Percentiles rank a stretch among this genome's conserved stretches.
These are phyloP conservation scores for Xylaria venustula DNA, from an alignment of 495 filamentous ascomycete species.

Conservation along the genomic window DNA sequence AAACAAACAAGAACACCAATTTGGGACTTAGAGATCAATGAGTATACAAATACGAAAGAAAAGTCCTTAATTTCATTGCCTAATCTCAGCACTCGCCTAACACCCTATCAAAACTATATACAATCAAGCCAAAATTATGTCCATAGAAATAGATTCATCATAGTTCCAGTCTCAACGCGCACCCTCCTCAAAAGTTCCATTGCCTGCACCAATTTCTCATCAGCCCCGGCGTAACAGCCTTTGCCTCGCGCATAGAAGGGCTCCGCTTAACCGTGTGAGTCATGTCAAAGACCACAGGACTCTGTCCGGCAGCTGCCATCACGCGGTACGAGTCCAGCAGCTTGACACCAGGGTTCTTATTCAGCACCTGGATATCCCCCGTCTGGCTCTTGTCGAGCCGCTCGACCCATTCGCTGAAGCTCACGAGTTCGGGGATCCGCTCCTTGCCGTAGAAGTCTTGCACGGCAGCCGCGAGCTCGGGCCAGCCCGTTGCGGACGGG, in stretches of 20 bases:
- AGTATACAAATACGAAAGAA: too few relatives aligned
- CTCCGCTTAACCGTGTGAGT: constrained; percentile 33
- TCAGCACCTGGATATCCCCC: constrained; percentile 27
- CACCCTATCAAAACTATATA: too few relatives aligned
- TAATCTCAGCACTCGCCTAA: too few relatives aligned
- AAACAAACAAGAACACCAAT: too few relatives aligned
- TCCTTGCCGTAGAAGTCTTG: constrained; percentile 35
- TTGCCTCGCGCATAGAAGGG: constrained; percentile 35
- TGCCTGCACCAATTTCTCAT: constrained; percentile 53
- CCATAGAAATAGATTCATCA: too few relatives aligned
- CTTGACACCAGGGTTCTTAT: constrained; percentile 44
- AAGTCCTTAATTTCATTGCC: too few relatives aligned
- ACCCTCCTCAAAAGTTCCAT: constrained; percentile 35
- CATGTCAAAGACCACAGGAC: constrained; percentile 29
- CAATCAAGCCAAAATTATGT: too few relatives aligned
- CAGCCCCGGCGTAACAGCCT: constrained; percentile 38
- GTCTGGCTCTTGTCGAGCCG: constrained; percentile 35
- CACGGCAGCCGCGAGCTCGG: constrained; percentile 29
- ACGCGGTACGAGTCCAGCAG: constrained; percentile 42
- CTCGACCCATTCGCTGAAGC: constrained; percentile 41
- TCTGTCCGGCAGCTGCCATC: constrained; percentile 23
- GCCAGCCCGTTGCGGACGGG: constrained; percentile 36
- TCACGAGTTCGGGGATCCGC: constrained; percentile 35
- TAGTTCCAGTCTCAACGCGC: neutral
- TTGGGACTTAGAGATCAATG: too few relatives aligned